Evolutionary conservation across 495 filamentous ascomycete genomes (phyloP), one percentile per base, ranked within the genome.

Genomic region (Polyplosphaeria fusca): DNA sequence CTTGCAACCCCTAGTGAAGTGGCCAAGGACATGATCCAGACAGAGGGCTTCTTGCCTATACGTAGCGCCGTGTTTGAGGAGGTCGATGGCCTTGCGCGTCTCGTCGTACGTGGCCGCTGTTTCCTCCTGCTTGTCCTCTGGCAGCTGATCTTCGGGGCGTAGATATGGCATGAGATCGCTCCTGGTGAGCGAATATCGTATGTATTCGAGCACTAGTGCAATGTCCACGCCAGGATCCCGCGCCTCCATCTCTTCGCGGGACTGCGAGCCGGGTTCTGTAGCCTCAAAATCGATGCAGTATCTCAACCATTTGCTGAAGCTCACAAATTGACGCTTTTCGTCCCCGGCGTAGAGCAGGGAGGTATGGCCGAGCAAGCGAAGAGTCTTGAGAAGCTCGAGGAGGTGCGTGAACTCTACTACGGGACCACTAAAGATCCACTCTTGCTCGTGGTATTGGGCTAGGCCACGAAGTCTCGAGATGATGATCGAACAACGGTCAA

Each of bases 231-330:
- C 67, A 7, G 60, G 53, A 46, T 71, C 70, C 12, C 63, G 27
- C 19, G 61, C 65, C 18, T 65, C 68, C 12, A 55, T 65, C 47
- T 85, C 82, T 2, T 82, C 79, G 1, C 69, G 68, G 14, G 66
- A 49, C 1, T 76, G 72, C 16, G 68, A 67, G 0, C 70, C 67
- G 4, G 74, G 71, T 7, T 75, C 77, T 1, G 77, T 74, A 3
- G 73, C 73, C 38, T 79, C 72, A 32, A 74, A 74, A 58, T 95
- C 87, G 47, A 97, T 92, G 63, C 93, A 86, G 55, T 91, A 78
- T 4, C 84, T 82, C 32, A 98, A 77, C 93, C 92, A 98, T 47
- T 77, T 75, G 0, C 87, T 88, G 69, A 97, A 98, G 3, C 81
- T 78, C 5, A 73, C 61, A 65, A 95, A 98, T 42, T 90, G 79